phyloP scores from a whole-genome alignment of 108 stramenopile genomes.

The Cyclotella cryptica region DNA sequence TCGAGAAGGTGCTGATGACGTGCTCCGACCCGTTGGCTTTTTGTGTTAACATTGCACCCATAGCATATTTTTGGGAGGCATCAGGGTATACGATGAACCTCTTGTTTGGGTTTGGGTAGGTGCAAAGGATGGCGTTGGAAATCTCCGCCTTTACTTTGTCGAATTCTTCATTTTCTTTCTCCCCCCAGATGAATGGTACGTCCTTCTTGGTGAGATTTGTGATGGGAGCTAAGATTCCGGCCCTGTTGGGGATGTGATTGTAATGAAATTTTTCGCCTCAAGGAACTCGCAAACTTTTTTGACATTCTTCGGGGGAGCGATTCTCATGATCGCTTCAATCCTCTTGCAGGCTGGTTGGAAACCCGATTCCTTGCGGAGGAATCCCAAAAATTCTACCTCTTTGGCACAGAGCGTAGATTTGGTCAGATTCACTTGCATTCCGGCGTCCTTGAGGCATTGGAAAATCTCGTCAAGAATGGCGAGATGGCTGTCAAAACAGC shows the following conservation, averaged over 20 bases:
- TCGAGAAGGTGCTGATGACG: slow-evolving; percentile 25
- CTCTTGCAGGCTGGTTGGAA: slow-evolving; percentile 5
- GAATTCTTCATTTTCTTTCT: slow-evolving; percentile 5
- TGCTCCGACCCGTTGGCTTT: slow-evolving; percentile 6
- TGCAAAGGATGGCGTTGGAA: slow-evolving; percentile 3
- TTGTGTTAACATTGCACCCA: slow-evolving; percentile 53
- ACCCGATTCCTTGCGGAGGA: slow-evolving; percentile 4
- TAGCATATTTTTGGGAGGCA: slow-evolving; percentile 38
- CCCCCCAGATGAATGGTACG: slow-evolving; percentile 4
- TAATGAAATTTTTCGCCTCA: slow-evolving; percentile 38
- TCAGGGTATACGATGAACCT: slow-evolving; percentile 55
- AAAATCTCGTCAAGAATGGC: slow-evolving; percentile 16
- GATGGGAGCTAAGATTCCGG: slow-evolving; percentile 36
- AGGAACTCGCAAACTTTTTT: slow-evolving; percentile 38
- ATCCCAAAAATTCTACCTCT: slow-evolving; percentile 35
- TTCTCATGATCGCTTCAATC: slow-evolving; percentile 22
- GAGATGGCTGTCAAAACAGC: too few species aligned
- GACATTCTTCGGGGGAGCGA: slow-evolving; percentile 17
- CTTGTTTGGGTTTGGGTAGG: slow-evolving; percentile 48
- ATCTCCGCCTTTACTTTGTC: slow-evolving; percentile 1
- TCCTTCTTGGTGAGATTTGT: slow-evolving; percentile 27
- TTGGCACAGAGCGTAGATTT: slow-evolving; percentile 23
- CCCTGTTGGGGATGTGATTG: slow-evolving; percentile 34
- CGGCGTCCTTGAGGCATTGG: not conserved
- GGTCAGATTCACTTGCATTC: slow-evolving; percentile 33